Percentiles rank a stretch among this genome's conserved stretches.
Conservation (phyloP, 2,329 filamentous ascomycete genomes). For the Pyrenophora teres region DNA sequence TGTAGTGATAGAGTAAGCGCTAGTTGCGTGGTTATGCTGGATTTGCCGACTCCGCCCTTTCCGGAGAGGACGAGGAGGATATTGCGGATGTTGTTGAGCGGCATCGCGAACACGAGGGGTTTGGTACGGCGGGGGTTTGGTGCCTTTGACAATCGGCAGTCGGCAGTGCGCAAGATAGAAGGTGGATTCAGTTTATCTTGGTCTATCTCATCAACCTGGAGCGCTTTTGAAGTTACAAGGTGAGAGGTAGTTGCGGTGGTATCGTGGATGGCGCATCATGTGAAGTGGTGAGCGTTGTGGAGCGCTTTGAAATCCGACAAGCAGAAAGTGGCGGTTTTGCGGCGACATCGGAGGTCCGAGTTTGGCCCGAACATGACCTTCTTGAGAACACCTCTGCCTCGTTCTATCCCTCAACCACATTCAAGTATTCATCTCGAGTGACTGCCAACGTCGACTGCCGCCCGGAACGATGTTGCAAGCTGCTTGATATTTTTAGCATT, state of each 20-base stretch:
- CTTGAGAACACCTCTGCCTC: not conserved
- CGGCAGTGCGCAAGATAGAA: no score
- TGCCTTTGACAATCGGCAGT: not conserved
- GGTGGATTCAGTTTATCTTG: no score
- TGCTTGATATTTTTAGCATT: no score
- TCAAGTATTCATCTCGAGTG: no score
- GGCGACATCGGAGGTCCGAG: constrained; percentile 33
- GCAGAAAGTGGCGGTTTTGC: constrained; percentile 30
- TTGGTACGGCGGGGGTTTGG: not conserved
- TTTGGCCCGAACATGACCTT: constrained; percentile 5
- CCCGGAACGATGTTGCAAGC: no score
- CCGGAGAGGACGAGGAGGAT: constrained; percentile 87
- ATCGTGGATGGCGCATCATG: constrained; percentile 22
- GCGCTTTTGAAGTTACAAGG: not conserved
- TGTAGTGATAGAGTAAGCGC: constrained; percentile 85
- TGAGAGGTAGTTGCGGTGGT: not conserved
- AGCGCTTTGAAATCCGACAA: constrained; percentile 40
- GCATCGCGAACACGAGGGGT: constrained; percentile 57
- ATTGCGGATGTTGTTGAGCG: constrained; percentile 72
- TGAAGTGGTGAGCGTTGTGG: constrained; percentile 23
- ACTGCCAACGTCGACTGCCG: no score
- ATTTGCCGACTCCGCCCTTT: constrained; percentile 98
- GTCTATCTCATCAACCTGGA: not conserved
- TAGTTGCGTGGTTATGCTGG: constrained; percentile 94
- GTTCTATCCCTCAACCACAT: not conserved